Percentiles rank a stretch among this genome's conserved stretches.
These are phyloP conservation scores for Aspergillus incahuasiensis DNA, from an alignment of 495 filamentous ascomycete genomes.

Conservation along the genomic window DNA sequence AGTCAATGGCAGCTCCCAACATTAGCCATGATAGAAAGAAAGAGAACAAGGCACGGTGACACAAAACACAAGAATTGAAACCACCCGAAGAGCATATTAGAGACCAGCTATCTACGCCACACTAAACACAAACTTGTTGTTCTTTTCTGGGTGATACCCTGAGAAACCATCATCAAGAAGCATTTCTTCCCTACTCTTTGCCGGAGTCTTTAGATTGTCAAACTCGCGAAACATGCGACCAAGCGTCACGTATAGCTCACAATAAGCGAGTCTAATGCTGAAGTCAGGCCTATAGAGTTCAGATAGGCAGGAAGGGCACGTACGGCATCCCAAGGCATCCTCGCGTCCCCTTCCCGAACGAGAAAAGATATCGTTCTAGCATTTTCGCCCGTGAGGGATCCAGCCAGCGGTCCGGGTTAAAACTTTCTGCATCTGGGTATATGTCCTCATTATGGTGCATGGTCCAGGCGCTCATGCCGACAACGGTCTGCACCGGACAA, in stretches of 20 bases:
- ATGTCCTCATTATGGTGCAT: slow-evolving; percentile 33
- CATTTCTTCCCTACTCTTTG: slow-evolving; percentile 16
- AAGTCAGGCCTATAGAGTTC: neutral
- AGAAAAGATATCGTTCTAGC: slow-evolving; percentile 28
- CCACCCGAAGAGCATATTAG: neutral
- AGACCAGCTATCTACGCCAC: neutral
- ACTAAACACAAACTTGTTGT: slow-evolving; percentile 24
- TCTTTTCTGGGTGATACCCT: slow-evolving; percentile 18
- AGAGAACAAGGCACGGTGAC: neutral
- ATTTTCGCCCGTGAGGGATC: slow-evolving; percentile 9
- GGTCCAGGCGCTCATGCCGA: slow-evolving; percentile 26
- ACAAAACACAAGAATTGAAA: neutral
- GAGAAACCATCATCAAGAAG: slow-evolving; percentile 27
- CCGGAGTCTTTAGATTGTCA: slow-evolving; percentile 19
- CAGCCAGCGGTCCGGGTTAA: slow-evolving; percentile 25
- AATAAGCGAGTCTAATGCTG: slow-evolving; percentile 25
- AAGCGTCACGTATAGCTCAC: slow-evolving; percentile 30
- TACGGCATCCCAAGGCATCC: slow-evolving; percentile 37
- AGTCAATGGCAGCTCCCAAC: neutral
- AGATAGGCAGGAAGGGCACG: slow-evolving; percentile 3
- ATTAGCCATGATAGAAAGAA: neutral
- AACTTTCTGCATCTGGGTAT: slow-evolving; percentile 31
- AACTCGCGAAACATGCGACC: slow-evolving; percentile 29
- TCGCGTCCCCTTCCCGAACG: slow-evolving; percentile 35
- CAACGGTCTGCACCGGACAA: slow-evolving; percentile 11